These are phyloP conservation scores for Beverwykella pulmonaria DNA, from an alignment of 495 filamentous ascomycete genomes.

Conservation along the genomic window DNA sequence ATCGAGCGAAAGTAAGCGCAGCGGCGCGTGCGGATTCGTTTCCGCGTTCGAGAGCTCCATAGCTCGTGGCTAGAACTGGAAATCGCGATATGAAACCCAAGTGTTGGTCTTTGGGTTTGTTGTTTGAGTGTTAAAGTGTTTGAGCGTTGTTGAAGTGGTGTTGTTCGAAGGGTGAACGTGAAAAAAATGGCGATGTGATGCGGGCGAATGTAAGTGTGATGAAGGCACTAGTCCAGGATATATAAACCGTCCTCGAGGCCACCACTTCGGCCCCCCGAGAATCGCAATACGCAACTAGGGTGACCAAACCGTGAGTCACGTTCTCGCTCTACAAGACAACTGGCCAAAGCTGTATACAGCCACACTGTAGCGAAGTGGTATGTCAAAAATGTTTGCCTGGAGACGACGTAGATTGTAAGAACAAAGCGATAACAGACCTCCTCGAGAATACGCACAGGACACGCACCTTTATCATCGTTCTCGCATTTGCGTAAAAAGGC, in stretches of 20 bases:
- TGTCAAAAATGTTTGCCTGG: not conserved
- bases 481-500: conserved; percentile 1
- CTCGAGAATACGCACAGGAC: not conserved
- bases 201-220: not conserved
- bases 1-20: conserved; percentile 37
- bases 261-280: not conserved
- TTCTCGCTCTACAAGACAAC: not conserved
- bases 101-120: not conserved
- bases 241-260: not conserved
- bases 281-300: not conserved
- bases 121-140: not conserved
- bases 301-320: conserved; percentile 4
- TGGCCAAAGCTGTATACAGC: not conserved
- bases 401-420: not conserved
- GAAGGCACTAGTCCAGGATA: not conserved
- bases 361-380: not conserved
- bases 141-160: not conserved
- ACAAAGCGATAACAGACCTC: not conserved
- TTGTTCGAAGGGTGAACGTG: not conserved
- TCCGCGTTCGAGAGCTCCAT: conserved; percentile 33
- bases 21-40: conserved; percentile 35
- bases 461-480: not conserved
- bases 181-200: not conserved
- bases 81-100: too few relatives aligned
- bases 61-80: not conserved